These are phyloP conservation scores for Arthrinium phaeospermum DNA, from an alignment of 2,329 filamentous ascomycete species.

Conservation along the genomic window DNA sequence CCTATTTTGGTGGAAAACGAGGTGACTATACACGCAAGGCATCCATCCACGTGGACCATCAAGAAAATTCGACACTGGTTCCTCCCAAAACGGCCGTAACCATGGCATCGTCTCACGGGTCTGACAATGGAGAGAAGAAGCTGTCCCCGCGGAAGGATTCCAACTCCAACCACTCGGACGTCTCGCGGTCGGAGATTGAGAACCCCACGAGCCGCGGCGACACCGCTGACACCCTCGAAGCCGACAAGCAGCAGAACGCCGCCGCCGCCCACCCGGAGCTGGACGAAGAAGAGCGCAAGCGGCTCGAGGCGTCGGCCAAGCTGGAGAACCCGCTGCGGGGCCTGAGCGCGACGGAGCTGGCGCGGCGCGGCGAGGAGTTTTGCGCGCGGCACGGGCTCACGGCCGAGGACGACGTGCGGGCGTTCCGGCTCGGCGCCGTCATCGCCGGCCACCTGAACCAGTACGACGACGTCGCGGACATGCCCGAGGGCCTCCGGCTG, in stretches of 20 bases:
- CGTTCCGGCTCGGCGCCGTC: conserved; percentile 64
- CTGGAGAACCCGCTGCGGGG: conserved; percentile 50
- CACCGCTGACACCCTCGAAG: background rate
- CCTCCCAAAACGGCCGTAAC: background rate
- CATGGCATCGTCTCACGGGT: background rate
- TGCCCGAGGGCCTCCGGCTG: conserved; percentile 47
- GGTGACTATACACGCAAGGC: background rate
- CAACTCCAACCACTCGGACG: conserved; percentile 32
- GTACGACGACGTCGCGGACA: conserved; percentile 48
- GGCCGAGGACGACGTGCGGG: conserved; percentile 60
- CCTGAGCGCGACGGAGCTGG: conserved; percentile 51
- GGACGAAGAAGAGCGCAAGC: conserved; percentile 32
- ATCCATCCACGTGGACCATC: background rate
- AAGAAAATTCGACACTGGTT: background rate
- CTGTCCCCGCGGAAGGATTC: conserved; percentile 30
- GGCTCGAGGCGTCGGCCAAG: conserved; percentile 43
- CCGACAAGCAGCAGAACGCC: background rate
- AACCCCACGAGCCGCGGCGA: conserved; percentile 26
- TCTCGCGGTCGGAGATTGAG: conserved; percentile 37
- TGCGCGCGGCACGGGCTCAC: conserved; percentile 60
- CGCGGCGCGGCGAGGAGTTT: conserved; percentile 62
- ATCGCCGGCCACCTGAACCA: conserved; percentile 59
- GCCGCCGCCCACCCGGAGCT: background rate
- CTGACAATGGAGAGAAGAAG: conserved; percentile 25
- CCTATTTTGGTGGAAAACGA: background rate